A percentile compares a stretch with the other conserved stretches of the same genome.
These are phyloP conservation scores for Boechera stricta DNA, from an alignment of 345 rosid species.

Conservation along the genomic window DNA sequence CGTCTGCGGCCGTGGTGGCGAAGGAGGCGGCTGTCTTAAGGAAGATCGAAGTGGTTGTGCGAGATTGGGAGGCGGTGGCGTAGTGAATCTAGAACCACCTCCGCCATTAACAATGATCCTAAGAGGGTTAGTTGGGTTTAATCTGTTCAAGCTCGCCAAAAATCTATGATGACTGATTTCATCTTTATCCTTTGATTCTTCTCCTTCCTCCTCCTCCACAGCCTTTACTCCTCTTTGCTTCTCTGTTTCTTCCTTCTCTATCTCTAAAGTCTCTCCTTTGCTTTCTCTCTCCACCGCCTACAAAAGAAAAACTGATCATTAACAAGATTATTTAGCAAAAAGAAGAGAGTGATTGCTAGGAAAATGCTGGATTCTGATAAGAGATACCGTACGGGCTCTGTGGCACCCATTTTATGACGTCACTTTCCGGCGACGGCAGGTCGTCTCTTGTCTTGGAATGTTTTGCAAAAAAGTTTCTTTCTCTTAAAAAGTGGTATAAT, in stretches of 20 bases:
- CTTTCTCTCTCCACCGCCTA: conserved; percentile 56
- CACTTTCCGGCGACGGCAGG: conserved; percentile 50
- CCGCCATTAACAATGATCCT: conserved; percentile 59
- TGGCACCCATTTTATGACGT: conserved; percentile 62
- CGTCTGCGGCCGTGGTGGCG: conserved; percentile 26
- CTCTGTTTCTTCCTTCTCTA: conserved; percentile 28
- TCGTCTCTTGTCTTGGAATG: conserved; percentile 36
- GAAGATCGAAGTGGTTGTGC: conserved; percentile 46
- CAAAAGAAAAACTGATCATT: not conserved
- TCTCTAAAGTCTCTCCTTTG: not conserved
- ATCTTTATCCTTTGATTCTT: conserved; percentile 45
- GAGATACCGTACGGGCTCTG: conserved; percentile 53
- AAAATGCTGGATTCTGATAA: not conserved
- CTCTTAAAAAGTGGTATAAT: not conserved
- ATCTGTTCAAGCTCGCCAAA: conserved; percentile 65
- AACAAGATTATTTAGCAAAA: not conserved
- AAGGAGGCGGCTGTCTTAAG: conserved; percentile 16
- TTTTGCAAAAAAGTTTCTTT: conserved; percentile 29
- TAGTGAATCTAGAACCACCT: conserved; percentile 55
- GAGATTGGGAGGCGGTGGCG: conserved; percentile 54
- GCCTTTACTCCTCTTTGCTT: conserved; percentile 44
- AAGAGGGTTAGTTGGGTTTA: conserved; percentile 86
- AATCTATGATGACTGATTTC: conserved; percentile 39
- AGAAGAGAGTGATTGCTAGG: not conserved
- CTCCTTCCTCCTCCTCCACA: conserved; percentile 66